Conservation (phyloP, 805 yeast species). For the Debaryomyces prosopidis region DNA sequence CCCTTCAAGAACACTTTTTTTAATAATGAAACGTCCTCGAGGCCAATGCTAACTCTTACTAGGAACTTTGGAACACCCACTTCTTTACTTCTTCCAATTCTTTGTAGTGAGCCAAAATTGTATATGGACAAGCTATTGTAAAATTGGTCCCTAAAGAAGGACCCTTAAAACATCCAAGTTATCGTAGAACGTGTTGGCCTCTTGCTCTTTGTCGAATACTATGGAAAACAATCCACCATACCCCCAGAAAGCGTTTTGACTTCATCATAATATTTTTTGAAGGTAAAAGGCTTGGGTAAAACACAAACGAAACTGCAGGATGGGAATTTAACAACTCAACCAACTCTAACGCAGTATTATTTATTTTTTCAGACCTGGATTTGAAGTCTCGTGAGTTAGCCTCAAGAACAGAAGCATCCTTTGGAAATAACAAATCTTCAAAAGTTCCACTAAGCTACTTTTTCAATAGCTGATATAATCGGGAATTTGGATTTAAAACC, state of each 20-base stretch:
- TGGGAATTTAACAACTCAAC: constrained; percentile 60
- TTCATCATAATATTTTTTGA: too few relatives aligned
- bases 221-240: constrained; percentile 86
- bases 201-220: constrained; percentile 60
- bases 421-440: constrained; percentile 82
- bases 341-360: constrained; percentile 54
- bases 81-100: constrained; percentile 77
- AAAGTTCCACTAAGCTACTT: constrained; percentile 50
- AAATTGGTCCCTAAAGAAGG: constrained; percentile 93
- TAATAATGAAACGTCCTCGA: too few relatives aligned
- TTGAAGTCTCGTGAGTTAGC: constrained; percentile 90
- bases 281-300: too few relatives aligned
- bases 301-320: too few relatives aligned
- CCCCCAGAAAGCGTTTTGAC: constrained; percentile 74
- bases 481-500: constrained; percentile 53
- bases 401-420: constrained; percentile 89
- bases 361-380: constrained; percentile 56
- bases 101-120: constrained; percentile 78
- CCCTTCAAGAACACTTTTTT: too few relatives aligned
- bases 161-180: constrained; percentile 70
- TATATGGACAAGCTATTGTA: constrained; percentile 85
- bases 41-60: constrained; percentile 80
- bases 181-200: constrained; percentile 75
- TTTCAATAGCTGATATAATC: constrained; percentile 78
- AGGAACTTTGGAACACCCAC: constrained; percentile 80